Evolutionary conservation across 2,329 filamentous ascomycete species (phyloP).

Genomic region (Ascochyta koolunga): DNA sequence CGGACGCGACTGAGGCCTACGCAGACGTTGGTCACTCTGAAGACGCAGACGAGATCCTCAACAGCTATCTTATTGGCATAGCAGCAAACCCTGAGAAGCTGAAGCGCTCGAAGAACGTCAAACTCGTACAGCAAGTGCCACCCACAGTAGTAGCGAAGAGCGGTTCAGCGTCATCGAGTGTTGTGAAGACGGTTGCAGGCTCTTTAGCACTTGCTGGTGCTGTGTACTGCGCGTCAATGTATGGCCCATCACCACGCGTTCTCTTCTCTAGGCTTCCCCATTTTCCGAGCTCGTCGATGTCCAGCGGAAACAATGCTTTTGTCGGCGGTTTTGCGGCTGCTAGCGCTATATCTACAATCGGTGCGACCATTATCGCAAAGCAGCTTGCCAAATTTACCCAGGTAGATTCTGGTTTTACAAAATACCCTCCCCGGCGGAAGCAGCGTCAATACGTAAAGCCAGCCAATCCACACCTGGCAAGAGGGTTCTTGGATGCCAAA

Average conservation of each 20-base stretch:
- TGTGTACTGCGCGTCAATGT: slow-evolving; percentile 18
- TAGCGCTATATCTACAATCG: slow-evolving; percentile 24
- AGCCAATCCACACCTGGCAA: slow-evolving; percentile 22
- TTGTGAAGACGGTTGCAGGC: slow-evolving; percentile 16
- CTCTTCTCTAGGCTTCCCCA: slow-evolving; percentile 15
- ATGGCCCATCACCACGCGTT: slow-evolving; percentile 13
- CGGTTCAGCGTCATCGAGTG: slow-evolving; percentile 7
- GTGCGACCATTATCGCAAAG: slow-evolving; percentile 20
- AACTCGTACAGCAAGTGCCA: slow-evolving; percentile 45
- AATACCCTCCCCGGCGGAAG: slow-evolving; percentile 32
- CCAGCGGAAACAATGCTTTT: slow-evolving; percentile 16
- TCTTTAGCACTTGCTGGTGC: slow-evolving; percentile 17
- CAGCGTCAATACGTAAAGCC: slow-evolving; percentile 14
- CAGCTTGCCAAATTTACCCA: slow-evolving; percentile 53
- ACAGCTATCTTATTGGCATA: slow-evolving; percentile 42
- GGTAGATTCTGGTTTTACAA: slow-evolving; percentile 25
- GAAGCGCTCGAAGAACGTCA: slow-evolving; percentile 39
- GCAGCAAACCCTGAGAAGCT: slow-evolving; percentile 17
- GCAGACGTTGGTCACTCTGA: slow-evolving; percentile 56
- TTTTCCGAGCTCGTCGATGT: slow-evolving; percentile 3
- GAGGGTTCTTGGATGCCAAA: slow-evolving; percentile 58
- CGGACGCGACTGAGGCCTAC: slow-evolving; percentile 51
- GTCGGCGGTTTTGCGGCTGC: slow-evolving; percentile 25
- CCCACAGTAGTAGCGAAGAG: slow-evolving; percentile 1
- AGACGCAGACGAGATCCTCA: slow-evolving; percentile 52